These are phyloP conservation scores for Agapanthus africanus DNA, from an alignment of 106 monocot species.

Conservation along the genomic window DNA sequence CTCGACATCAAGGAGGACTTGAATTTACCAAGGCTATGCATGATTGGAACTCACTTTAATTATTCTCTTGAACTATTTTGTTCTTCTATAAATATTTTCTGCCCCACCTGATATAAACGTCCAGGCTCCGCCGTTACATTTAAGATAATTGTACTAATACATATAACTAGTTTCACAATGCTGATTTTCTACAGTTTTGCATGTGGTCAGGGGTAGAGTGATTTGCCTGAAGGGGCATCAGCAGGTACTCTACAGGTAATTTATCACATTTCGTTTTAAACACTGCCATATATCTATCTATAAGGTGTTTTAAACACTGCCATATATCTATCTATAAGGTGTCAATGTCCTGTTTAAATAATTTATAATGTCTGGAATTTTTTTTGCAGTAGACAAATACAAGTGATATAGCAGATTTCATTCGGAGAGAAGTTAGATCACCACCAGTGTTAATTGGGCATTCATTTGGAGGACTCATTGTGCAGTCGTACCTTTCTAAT, in stretches of 20 bases:
- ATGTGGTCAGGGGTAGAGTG: slow-evolving; percentile 61
- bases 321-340: neutral
- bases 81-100: no score
- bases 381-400: slow-evolving; percentile 83
- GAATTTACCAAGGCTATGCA: no score
- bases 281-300: neutral
- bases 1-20: no score
- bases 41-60: no score
- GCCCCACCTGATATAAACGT: no score
- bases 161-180: neutral
- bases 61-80: no score
- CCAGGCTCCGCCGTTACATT: no score
- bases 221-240: slow-evolving; percentile 34
- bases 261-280: slow-evolving; percentile 1
- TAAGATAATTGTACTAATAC: no score
- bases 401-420: slow-evolving; percentile 67
- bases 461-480: slow-evolving; percentile 81
- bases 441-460: slow-evolving; percentile 67
- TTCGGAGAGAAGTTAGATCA: slow-evolving; percentile 37
- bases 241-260: slow-evolving; percentile 78
- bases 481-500: slow-evolving; percentile 54
- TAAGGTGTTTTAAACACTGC: no score
- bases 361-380: slow-evolving; percentile 1
- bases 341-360: neutral
- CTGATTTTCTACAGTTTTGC: neutral